Base-by-base conservation (phyloP, 1,284 basidiomycete species). In the Fomitopsis pinicola region DNA sequence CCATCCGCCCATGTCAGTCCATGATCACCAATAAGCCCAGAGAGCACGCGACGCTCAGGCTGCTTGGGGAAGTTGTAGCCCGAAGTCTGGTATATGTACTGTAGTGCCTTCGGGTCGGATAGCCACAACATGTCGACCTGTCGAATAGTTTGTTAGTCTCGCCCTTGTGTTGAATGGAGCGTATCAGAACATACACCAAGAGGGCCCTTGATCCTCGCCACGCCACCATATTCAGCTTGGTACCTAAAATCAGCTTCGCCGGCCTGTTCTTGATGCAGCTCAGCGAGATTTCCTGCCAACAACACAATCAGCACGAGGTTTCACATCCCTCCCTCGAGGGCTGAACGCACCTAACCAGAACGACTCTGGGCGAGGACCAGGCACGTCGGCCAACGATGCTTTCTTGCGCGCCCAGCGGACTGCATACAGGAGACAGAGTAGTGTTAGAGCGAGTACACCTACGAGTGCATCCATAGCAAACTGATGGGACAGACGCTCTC, bases 161-260 rank as follows among this genome's bases (percentile, higher is more conserved):
- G 15, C 1, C 22, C 50, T 30, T 12, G 28, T 10, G n/a, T n/a
- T n/a, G 14, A 33, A 48, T 26, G 22, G 36, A 5, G 12, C 6
- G 15, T 14, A 8, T 10, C 9, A 15, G 33, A 15, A 17, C 75
- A 59, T 54, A 83, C 82, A 44, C 82, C 80, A 60, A 83, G 77
- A n/a, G 79, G 73, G 5, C 80, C 82, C 67, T 82, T 81, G 52
- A 84, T 67, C 52, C 78, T 80, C 54, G 80, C 77, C 9, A 84
- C 72, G 60, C 80, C 78, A 1, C 82, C 82, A 62, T 76, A 84
- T 57, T 72, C 67, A 30, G 68, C 70, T 64, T 81, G 78, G 72
- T 81, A 83, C 66, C 77, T 80, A 67, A 83, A 80, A 63, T 85
- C 83, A 12, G 77, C 77, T 17, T 75, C 75, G 3, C 78, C 82